These are phyloP conservation scores for Quercus cerris DNA, from an alignment of 306 rosid species.

Conservation along the genomic window DNA sequence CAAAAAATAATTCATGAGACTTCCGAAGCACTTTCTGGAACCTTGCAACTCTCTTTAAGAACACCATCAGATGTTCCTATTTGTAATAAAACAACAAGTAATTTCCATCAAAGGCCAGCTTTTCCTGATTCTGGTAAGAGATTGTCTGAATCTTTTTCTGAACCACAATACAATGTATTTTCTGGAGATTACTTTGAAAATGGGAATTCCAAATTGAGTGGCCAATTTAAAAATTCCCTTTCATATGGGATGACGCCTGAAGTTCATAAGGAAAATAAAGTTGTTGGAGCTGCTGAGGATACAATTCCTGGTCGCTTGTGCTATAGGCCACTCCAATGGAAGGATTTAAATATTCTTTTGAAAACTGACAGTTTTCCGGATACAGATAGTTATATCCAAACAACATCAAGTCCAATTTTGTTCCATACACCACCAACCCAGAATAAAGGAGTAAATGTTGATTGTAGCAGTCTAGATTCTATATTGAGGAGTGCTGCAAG, in stretches of 20 bases:
- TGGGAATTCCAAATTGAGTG: background rate
- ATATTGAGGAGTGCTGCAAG: conserved; percentile 17
- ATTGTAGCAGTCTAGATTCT: background rate
- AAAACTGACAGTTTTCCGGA: conserved; percentile 7
- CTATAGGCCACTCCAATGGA: too few relatives aligned
- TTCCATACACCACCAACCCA: conserved; percentile 4
- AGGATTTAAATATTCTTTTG: conserved; percentile 1
- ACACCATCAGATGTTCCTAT: background rate
- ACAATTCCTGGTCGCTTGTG: too few relatives aligned
- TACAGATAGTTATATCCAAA: background rate
- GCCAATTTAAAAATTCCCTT: background rate
- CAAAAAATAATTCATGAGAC: background rate
- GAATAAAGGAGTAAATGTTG: background rate
- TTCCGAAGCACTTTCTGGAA: background rate
- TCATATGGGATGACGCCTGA: background rate
- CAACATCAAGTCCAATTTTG: background rate
- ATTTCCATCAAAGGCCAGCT: background rate
- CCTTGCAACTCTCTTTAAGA: background rate
- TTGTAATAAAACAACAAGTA: background rate
- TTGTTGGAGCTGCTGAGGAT: too few relatives aligned
- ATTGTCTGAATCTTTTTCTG: background rate
- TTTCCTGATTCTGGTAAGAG: background rate
- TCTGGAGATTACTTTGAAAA: background rate
- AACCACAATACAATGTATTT: background rate
- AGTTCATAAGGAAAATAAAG: too few relatives aligned